Evolutionary conservation across 106 monocot species (phyloP), one percentile per base, ranked within the genome.

Genomic region (Platanthera guangdongensis): DNA sequence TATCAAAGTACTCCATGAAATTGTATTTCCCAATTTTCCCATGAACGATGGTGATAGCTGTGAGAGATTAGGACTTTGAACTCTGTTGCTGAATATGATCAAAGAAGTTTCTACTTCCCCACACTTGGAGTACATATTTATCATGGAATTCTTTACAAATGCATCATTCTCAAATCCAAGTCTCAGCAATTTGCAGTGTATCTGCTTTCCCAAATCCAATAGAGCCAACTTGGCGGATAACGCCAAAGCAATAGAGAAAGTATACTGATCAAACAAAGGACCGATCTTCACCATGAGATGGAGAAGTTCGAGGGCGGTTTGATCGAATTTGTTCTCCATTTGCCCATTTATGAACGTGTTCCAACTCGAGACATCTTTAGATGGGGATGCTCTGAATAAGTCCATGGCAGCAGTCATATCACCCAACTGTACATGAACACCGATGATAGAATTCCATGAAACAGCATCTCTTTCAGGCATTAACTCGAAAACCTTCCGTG

Each of bases 121-220:
- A 78, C 95, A 95, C 81, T 95, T 95, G 78, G 79, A 84, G 76
- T 95, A 92, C 95, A 95, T 95, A 78, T 92, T 88, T 68, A 95
- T 80, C 2, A 92, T 80, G 21, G 95, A 89, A 62, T 83, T 87
- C n/a, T 51, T 81, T 7, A 92, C 65, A 69, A 84, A 92, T 5
- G 60, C 77, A 74, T 89, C 84, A 47, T 68, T 8, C 47, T 71
- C 84, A 55, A 80, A 75, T 15, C 82, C 89, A 60, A 18, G 51
- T 71, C 84, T 82, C 65, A 89, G 19, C 12, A 88, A 69, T 55
- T 79, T 84, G 47, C 72, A 32, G 18, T 95, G 95, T 71, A 92
- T 73, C 64, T 95, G 79, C 77, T 54, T 89, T 59, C 95, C 95
- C 47, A 95, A 71, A 57, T 86, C 76, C 50, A 78, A 52, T 62